Percentiles rank a stretch among this genome's conserved stretches.
Conservation (phyloP, 2,329 filamentous ascomycete species). For the Ophiostoma sp. region DNA sequence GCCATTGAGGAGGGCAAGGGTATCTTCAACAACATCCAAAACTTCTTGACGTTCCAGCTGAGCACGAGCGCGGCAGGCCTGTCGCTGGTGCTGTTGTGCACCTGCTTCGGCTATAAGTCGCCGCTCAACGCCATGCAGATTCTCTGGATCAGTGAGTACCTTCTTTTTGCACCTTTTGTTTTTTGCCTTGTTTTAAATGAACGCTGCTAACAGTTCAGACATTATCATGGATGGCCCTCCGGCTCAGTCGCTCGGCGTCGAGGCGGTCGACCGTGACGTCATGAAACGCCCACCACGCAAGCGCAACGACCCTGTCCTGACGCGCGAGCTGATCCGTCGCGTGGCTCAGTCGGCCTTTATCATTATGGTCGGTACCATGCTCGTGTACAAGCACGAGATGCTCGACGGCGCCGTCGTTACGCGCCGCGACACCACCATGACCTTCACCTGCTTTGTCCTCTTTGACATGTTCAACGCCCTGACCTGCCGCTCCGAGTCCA, state of each 20-base stretch:
- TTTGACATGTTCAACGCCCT: slow-evolving; percentile 99
- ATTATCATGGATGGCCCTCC: slow-evolving; percentile 99
- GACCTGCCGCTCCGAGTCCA: slow-evolving; percentile 85
- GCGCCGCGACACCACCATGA: slow-evolving; percentile 97
- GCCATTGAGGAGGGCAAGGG: slow-evolving; percentile 99
- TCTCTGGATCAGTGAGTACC: slow-evolving; percentile 90
- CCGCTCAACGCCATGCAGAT: slow-evolving; percentile 99
- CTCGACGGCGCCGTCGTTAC: slow-evolving; percentile 76
- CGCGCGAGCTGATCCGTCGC: slow-evolving; percentile 73
- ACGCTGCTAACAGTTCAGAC: slow-evolving; percentile 54
- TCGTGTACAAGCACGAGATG: slow-evolving; percentile 92
- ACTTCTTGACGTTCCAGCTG: slow-evolving; percentile 97
- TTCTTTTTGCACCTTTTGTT: background rate
- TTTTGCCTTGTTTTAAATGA: background rate
- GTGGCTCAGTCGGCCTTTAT: slow-evolving; percentile 84
- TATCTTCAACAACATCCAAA: slow-evolving; percentile 99
- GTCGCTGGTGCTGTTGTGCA: slow-evolving; percentile 88
- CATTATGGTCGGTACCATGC: slow-evolving; percentile 90
- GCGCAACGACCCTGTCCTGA: slow-evolving; percentile 88
- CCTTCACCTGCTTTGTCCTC: slow-evolving; percentile 96
- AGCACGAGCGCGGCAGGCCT: slow-evolving; percentile 94
- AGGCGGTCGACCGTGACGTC: slow-evolving; percentile 89
- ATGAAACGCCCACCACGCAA: slow-evolving; percentile 88
- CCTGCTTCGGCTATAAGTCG: slow-evolving; percentile 88
- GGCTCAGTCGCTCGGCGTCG: slow-evolving; percentile 93